Conservation (phyloP, 2,329 filamentous ascomycete genomes). For the Fusarium sp. region DNA sequence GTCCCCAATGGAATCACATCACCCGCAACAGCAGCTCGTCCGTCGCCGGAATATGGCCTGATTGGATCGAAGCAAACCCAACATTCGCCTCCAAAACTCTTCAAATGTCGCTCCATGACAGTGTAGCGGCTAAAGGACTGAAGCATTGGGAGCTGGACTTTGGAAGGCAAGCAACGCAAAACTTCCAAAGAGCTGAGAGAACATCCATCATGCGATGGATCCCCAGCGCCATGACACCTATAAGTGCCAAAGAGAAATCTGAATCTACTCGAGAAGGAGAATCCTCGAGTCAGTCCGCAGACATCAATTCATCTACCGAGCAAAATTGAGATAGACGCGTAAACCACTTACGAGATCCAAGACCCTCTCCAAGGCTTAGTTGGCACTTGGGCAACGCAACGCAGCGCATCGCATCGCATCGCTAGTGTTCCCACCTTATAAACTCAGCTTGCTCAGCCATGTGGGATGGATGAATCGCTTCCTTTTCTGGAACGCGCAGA, state of each 20-base stretch:
- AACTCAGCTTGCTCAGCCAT: slow-evolving; percentile 26
- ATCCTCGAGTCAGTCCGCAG: neutral
- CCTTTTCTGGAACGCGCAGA: slow-evolving; percentile 19
- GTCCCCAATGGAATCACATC: slow-evolving; percentile 55
- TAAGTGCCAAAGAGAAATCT: neutral
- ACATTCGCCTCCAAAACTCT: slow-evolving; percentile 54
- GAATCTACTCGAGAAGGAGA: neutral
- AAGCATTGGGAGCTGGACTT: slow-evolving; percentile 56
- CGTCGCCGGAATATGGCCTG: slow-evolving; percentile 58
- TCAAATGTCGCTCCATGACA: slow-evolving; percentile 53
- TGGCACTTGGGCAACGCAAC: slow-evolving; percentile 32
- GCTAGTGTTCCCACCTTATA: slow-evolving; percentile 30
- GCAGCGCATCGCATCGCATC: slow-evolving; percentile 3
- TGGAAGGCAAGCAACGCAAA: slow-evolving; percentile 28
- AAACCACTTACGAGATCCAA: slow-evolving; percentile 16
- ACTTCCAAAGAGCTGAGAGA: slow-evolving; percentile 28
- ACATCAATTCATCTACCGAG: neutral
- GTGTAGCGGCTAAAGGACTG: slow-evolving; percentile 53
- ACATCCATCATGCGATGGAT: slow-evolving; percentile 25
- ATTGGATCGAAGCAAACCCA: slow-evolving; percentile 45
- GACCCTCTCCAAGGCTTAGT: slow-evolving; percentile 28
- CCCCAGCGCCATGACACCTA: slow-evolving; percentile 22
- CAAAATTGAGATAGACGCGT: slow-evolving; percentile 8
- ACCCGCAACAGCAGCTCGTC: slow-evolving; percentile 50
- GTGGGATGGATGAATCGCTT: slow-evolving; percentile 8